Evolutionary conservation across 2,329 filamentous ascomycete genomes (phyloP), one percentile per base, ranked within the genome.

Genomic region (Verticillium isaacii): DNA sequence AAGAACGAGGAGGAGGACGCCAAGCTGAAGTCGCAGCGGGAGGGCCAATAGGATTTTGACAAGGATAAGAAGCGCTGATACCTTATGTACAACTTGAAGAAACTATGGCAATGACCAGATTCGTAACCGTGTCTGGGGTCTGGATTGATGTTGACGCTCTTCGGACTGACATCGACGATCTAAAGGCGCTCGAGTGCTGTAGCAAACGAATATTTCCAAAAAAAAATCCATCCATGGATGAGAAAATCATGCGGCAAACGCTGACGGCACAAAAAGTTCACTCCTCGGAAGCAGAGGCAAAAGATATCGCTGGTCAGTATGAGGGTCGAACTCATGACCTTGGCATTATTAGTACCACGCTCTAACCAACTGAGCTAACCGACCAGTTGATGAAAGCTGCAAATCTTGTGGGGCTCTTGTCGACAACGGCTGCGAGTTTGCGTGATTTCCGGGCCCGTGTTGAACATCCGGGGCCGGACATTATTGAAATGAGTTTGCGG

Each of bases 1-100:
- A 72, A 72, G 67, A 71, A 61, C 0, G 71, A 75, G 58, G 72
- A 75, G 56, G 72, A 76, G 59, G 73, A 76, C 37, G 59, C 61
- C 56, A 70, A 73, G 62, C 64, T 75, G 67, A 69, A 70, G 57
- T 68, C 66, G 0, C 71, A 70, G 39, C 64, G 72, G 23, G 71
- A 73, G 56, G 63, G 45, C 19, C 45, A 52, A 9, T 23, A 52
- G 19, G 12, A 41, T n/a, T 17, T 15, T 29, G 29, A 29, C 5
- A 29, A 29, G 29, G 29, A 29, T 5, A 29, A 1, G 29, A 29
- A 29, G 37, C 37, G 17, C 37, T 15, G 17, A 41, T 41, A 29
- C 29, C 29, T 29, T 29, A 4, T 29, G 6, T 29, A 29, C 29
- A 5, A 29, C 4, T 29, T 29, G 6, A 5, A 29, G 25, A 29